Evolutionary conservation across 1,139 yeast genomes (phyloP), one percentile per base, ranked within the genome.

Genomic region (Sugiyamaella japonica): DNA sequence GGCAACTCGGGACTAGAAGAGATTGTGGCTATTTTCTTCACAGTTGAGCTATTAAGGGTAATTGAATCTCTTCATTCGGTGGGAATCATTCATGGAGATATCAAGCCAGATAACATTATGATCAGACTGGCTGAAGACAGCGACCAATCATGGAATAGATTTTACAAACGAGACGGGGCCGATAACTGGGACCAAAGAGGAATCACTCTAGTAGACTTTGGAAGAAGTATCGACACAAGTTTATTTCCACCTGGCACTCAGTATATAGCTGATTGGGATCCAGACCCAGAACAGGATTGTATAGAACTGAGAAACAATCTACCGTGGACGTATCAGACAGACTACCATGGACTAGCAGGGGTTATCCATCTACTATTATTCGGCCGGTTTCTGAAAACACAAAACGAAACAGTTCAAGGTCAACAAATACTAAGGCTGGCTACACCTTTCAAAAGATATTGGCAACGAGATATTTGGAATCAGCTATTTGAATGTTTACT

Each of bases 71-170:
- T 91, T 29, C 97, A 91, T 65, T 68, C 71, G 0, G 72, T 79
- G 10, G 85, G 85, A 0, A 81, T 90, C 1, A 74, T 91, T 13
- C 97, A 91, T 71, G 95, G 97, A 1, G 96, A 89, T 67, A 70
- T 90, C 55, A 88, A 86, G 65, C 86, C 96, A 0, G 96, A 89
- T 59, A 90, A 90, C 65, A 86, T 95, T 61, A 87, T 91, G 96
- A 67, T 89, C 0, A 71, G 86, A 41, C 76, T 88, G 42, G 53
- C 57, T 7, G 52, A 54, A 3, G 61, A 57, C 25, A 51, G 50
- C 10, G 55, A 52, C 37, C 47, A 61, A 57, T 41, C 50, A 20
- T 50, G 63, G 54, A 41, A 74, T 69, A 46, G 55, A 53, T 31
- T 59, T 46, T 61, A 62, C 52, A 62, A 55, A 63, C 63, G 71